These are phyloP conservation scores for Termitomyces sp. DNA, from an alignment of 768 basidiomycete species.

Conservation along the genomic window DNA sequence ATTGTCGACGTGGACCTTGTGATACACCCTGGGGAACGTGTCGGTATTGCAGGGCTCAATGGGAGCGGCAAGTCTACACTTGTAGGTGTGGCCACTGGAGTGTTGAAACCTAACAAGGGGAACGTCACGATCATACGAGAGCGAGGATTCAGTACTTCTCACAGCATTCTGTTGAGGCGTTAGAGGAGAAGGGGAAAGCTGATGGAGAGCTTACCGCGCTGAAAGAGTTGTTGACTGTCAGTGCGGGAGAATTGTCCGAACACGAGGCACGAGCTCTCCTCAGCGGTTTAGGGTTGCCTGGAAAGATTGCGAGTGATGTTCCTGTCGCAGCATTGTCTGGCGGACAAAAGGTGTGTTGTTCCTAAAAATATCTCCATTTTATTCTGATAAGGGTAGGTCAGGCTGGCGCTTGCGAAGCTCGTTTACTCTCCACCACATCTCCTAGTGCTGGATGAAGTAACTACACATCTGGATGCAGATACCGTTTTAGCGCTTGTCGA, in stretches of 20 bases:
- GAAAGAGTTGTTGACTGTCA: conserved; percentile 15
- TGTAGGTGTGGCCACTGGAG: conserved; percentile 19
- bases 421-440: conserved; percentile 51
- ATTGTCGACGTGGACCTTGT: conserved; percentile 17
- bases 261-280: conserved; percentile 34
- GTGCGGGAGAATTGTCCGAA: conserved; percentile 25
- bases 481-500: conserved; percentile 52
- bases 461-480: conserved; percentile 63
- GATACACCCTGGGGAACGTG: conserved; percentile 21
- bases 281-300: conserved; percentile 37
- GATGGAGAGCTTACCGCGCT: conserved; percentile 14
- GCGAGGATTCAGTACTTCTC: conserved; percentile 55
- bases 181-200: conserved; percentile 25
- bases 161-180: conserved; percentile 56
- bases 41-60: conserved; percentile 26
- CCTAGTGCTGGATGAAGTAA: conserved; percentile 55
- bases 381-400: conserved; percentile 31
- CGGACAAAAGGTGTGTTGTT: conserved; percentile 41
- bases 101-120: conserved; percentile 37
- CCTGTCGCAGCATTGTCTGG: conserved; percentile 43
- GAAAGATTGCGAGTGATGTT: conserved; percentile 36
- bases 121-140: conserved; percentile 46
- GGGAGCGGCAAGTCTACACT: conserved; percentile 44
- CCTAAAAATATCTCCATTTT: not conserved
- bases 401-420: conserved; percentile 52